Percentiles rank a stretch among this genome's conserved stretches.
Conservation (phyloP, 2,329 filamentous ascomycete species). For the Colletotrichum musicola region DNA sequence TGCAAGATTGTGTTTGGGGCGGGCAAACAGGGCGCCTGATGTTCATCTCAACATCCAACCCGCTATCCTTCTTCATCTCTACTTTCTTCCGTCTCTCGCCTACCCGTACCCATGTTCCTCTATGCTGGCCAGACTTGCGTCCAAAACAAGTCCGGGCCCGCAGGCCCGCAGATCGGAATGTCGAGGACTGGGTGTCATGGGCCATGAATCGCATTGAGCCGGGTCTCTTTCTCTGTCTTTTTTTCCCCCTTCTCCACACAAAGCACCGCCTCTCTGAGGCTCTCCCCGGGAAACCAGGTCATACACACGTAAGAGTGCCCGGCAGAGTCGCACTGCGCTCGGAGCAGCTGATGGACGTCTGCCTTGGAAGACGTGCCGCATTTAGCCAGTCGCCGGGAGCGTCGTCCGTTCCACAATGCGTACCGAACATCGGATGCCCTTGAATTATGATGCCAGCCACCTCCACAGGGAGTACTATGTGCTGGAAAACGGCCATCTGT, state of each 20-base stretch:
- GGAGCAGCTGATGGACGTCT: background rate
- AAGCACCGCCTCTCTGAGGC: slow-evolving; percentile 1
- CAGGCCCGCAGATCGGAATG: slow-evolving; percentile 30
- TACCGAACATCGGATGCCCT: background rate
- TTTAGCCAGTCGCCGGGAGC: background rate
- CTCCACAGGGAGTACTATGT: background rate
- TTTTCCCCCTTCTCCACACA: slow-evolving; percentile 4
- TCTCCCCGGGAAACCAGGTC: background rate
- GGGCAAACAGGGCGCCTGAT: background rate
- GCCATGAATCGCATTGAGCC: slow-evolving; percentile 8
- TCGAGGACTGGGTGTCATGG: slow-evolving; percentile 20
- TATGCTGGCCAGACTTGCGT: background rate
- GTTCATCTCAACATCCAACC: slow-evolving; percentile 24
- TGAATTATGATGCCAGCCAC: slow-evolving; percentile 3
- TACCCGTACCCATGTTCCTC: too few species aligned
- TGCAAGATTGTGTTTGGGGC: background rate
- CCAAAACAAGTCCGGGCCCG: slow-evolving; percentile 13
- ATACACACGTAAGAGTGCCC: slow-evolving; percentile 2
- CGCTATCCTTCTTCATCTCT: background rate
- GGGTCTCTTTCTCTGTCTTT: background rate
- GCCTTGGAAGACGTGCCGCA: slow-evolving; percentile 16
- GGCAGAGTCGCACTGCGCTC: slow-evolving; percentile 4
- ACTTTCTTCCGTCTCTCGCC: background rate
- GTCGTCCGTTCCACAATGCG: slow-evolving; percentile 3
- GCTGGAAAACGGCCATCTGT: slow-evolving; percentile 1